Percentiles rank a stretch among this genome's conserved stretches.
Conservation (phyloP, 805 yeast genomes). For the Candida jianshihensis region DNA sequence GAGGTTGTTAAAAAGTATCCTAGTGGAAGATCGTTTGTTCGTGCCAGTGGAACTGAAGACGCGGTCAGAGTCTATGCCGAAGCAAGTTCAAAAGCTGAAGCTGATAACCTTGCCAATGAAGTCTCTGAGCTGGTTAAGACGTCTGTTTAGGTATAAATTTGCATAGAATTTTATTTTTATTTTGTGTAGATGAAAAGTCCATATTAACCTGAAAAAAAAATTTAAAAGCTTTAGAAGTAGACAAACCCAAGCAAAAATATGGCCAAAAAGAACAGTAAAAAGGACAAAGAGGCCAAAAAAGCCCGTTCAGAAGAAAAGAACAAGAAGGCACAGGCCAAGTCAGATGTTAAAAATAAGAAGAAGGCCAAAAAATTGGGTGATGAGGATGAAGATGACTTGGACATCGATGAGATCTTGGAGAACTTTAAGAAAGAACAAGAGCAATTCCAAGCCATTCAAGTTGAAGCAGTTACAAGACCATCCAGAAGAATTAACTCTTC, state of each 20-base stretch:
- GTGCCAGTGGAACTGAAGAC: constrained; percentile 97
- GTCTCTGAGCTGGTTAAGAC: constrained; percentile 32
- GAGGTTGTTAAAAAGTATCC: constrained; percentile 45
- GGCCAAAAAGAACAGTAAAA: constrained; percentile 82
- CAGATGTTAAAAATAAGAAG: constrained; percentile 69
- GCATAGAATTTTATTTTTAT: background rate
- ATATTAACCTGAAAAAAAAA: too few species aligned
- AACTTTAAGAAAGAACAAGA: constrained; percentile 77
- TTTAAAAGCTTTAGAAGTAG: too few species aligned
- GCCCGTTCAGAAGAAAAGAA: constrained; percentile 80
- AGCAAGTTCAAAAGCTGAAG: constrained; percentile 48
- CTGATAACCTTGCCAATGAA: constrained; percentile 36
- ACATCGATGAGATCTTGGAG: constrained; percentile 75
- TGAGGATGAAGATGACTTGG: constrained; percentile 79
- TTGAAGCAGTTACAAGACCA: constrained; percentile 56
- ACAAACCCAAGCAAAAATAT: too few species aligned
- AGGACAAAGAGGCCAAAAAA: constrained; percentile 86
- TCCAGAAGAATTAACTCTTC: constrained; percentile 66
- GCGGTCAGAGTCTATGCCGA: constrained; percentile 96
- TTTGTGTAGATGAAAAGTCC: too few species aligned
- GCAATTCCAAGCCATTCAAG: constrained; percentile 61
- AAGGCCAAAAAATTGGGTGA: constrained; percentile 68
- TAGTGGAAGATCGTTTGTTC: constrained; percentile 80
- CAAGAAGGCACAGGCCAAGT: constrained; percentile 67
- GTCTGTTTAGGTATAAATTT: constrained; percentile 3